Percentiles rank a stretch among this genome's conserved stretches.
Conservation (phyloP, 805 yeast genomes). For the Kodamaea jinghongensis region DNA sequence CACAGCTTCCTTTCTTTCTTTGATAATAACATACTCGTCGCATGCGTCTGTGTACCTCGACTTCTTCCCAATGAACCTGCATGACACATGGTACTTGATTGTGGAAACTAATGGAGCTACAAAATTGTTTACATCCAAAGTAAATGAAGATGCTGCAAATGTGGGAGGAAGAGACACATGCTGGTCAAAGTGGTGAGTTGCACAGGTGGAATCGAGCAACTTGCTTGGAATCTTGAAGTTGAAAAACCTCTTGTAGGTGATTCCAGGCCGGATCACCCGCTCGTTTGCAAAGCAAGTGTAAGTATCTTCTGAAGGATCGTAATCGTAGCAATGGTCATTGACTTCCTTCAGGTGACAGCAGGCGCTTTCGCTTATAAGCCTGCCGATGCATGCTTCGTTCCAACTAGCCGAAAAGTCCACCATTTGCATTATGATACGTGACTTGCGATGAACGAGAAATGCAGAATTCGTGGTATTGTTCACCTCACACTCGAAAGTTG, state of each 20-base stretch:
- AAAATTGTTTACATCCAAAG: conserved; percentile 19
- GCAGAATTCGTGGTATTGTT: conserved; percentile 6
- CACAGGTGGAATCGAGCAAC: conserved; percentile 38
- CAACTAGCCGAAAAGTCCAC: conserved; percentile 53
- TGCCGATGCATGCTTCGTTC: conserved; percentile 36
- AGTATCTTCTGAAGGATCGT: conserved; percentile 20
- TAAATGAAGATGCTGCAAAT: conserved; percentile 20
- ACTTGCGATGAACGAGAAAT: too few relatives aligned
- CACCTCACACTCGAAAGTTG: conserved; percentile 45
- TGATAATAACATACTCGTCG: conserved; percentile 41
- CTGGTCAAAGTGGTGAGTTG: conserved; percentile 13
- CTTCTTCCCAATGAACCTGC: conserved; percentile 39
- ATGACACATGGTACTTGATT: conserved; percentile 31
- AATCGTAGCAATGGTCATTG: conserved; percentile 1
- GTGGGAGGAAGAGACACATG: conserved; percentile 40
- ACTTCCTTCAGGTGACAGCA: conserved; percentile 8
- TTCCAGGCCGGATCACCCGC: conserved; percentile 15
- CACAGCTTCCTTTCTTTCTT: conserved; percentile 17
- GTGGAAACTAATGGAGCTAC: conserved; percentile 25
- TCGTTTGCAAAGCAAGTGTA: conserved; percentile 15
- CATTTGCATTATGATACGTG: conserved; percentile 22
- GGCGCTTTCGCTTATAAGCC: conserved; percentile 25
- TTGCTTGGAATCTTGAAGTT: conserved; percentile 39
- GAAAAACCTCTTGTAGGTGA: conserved; percentile 36
- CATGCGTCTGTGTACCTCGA: conserved; percentile 24